Evolutionary conservation across 192 early-diverging fungal species (phyloP).

Genomic region (Coemansia asiatica): DNA sequence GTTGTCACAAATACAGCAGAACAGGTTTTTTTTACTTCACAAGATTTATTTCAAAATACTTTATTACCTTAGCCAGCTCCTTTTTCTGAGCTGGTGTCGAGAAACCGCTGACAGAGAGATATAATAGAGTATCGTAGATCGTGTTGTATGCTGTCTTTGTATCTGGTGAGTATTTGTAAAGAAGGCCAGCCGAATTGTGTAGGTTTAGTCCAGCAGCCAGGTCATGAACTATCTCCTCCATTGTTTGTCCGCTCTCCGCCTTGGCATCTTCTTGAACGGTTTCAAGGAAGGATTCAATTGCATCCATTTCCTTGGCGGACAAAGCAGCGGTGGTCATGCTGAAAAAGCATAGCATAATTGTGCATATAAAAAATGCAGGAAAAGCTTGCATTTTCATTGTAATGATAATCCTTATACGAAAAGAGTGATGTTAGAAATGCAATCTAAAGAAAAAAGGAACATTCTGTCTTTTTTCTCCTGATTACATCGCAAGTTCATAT

Average conservation of each 20-base stretch:
- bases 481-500: no score
- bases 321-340: slow-evolving; percentile 14
- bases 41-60: slow-evolving; percentile 38
- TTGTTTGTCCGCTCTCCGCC: slow-evolving; percentile 26
- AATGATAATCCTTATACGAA: neutral
- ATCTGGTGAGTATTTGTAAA: slow-evolving; percentile 52
- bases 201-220: slow-evolving; percentile 33
- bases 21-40: slow-evolving; percentile 16
- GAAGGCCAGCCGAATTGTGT: slow-evolving; percentile 31
- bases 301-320: slow-evolving; percentile 25
- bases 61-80: slow-evolving; percentile 28
- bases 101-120: slow-evolving; percentile 34
- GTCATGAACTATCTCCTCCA: slow-evolving; percentile 41
- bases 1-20: slow-evolving; percentile 28
- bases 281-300: slow-evolving; percentile 33
- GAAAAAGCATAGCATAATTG: slow-evolving; percentile 4
- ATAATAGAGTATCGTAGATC: slow-evolving; percentile 43
- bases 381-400: slow-evolving; percentile 2
- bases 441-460: neutral
- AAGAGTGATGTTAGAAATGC: neutral
- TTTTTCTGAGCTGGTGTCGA: slow-evolving; percentile 36
- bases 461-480: neutral
- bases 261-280: slow-evolving; percentile 14
- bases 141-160: slow-evolving; percentile 31
- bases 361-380: neutral